Percentiles rank a stretch among this genome's conserved stretches.
Evolutionary conservation across 2,329 filamentous ascomycete genomes (phyloP).

Genomic region (Fusarium graminum): DNA sequence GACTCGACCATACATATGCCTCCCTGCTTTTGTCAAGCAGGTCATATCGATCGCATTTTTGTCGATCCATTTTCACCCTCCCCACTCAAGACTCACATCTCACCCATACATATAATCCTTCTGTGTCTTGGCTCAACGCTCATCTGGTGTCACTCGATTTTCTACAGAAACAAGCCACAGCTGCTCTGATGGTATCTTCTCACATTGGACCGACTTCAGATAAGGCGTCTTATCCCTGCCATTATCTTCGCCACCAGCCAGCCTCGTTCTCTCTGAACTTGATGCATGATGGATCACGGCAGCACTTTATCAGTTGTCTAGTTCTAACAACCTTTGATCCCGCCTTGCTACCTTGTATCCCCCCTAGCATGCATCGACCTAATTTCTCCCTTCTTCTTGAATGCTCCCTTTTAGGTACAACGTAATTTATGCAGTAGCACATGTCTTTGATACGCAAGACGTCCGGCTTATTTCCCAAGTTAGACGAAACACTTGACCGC

Average conservation of each 20-base stretch:
- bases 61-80: not conserved
- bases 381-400: not conserved
- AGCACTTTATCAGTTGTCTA: not conserved
- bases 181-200: slow-evolving; percentile 10
- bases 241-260: slow-evolving; percentile 27
- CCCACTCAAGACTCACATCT: slow-evolving; percentile 10
- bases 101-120: not conserved
- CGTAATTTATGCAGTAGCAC: not conserved
- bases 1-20: not conserved
- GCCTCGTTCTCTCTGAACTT: slow-evolving; percentile 12
- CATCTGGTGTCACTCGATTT: slow-evolving; percentile 11
- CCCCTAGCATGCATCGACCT: not conserved
- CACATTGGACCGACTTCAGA: slow-evolving; percentile 22
- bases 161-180: slow-evolving; percentile 6
- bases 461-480: slow-evolving; percentile 15
- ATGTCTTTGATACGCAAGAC: not conserved
- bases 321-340: slow-evolving; percentile 3
- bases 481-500: slow-evolving; percentile 7
- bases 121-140: slow-evolving; percentile 2
- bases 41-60: slow-evolving; percentile 9
- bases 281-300: not conserved
- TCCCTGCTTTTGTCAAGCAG: not conserved
- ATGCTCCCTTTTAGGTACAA: not conserved
- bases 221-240: slow-evolving; percentile 27
- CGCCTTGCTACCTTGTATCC: not conserved